Evolutionary conservation across 306 rosid species (phyloP).

Genomic region (Quercus variabilis): DNA sequence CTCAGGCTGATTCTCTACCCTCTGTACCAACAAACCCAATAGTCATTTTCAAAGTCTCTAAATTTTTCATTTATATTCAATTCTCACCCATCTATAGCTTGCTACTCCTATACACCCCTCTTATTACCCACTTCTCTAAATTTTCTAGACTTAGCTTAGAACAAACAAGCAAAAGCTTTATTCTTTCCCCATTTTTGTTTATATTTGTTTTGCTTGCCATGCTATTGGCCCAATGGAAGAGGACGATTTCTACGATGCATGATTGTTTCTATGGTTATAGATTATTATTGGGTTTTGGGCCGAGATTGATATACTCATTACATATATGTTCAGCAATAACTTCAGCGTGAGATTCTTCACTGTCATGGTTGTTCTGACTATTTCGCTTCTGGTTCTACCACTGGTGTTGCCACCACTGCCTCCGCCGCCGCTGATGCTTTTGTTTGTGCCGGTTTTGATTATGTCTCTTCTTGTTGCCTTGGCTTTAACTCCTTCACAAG

Average conservation of each 20-base stretch:
- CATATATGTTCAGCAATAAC: neutral
- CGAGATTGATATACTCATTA: neutral
- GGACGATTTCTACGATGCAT: neutral
- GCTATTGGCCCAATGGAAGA: neutral
- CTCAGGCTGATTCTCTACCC: too few relatives aligned
- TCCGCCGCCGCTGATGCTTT: slow-evolving; percentile 36
- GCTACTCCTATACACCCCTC: neutral
- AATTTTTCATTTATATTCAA: neutral
- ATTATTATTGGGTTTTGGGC: too few relatives aligned
- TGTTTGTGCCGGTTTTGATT: slow-evolving; percentile 31
- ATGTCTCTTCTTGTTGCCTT: slow-evolving; percentile 24
- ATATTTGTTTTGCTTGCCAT: neutral
- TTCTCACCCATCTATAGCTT: neutral
- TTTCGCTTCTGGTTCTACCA: slow-evolving; percentile 33
- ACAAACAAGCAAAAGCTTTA: neutral
- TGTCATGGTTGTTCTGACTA: slow-evolving; percentile 18
- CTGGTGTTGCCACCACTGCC: slow-evolving; percentile 38
- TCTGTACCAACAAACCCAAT: neutral
- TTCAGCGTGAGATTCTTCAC: slow-evolving; percentile 17
- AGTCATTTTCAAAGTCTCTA: neutral
- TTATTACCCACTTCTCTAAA: neutral
- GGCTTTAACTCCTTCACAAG: slow-evolving; percentile 17
- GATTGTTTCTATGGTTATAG: neutral
- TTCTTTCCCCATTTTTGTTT: neutral
- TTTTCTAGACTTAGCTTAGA: too few relatives aligned